A percentile compares a stretch with the other conserved stretches of the same genome.
Conservation (phyloP, 116 monocot species). For the Phalaenopsis hybrid region DNA sequence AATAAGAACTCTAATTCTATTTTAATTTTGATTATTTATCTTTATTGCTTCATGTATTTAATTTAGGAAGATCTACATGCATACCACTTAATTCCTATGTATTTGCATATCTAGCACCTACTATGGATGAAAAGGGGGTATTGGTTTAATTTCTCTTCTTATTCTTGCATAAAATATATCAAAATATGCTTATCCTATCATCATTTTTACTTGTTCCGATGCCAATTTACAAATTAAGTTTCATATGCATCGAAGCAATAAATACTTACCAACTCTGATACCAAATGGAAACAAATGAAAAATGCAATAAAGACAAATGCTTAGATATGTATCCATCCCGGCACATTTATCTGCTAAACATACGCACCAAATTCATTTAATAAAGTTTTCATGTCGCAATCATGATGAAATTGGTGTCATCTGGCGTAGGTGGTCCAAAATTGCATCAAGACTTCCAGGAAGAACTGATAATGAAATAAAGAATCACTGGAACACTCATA, state of each 20-base stretch:
- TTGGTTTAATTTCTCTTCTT: no score
- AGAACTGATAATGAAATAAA: slow-evolving; percentile 90
- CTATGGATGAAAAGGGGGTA: no score
- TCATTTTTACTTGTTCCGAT: no score
- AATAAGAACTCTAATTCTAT: no score
- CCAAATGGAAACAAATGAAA: neutral
- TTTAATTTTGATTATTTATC: no score
- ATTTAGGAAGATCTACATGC: no score
- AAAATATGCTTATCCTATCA: no score
- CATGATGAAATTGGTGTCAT: neutral
- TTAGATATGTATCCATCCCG: neutral
- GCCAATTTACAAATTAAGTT: neutral
- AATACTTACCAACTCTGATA: no score
- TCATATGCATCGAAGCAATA: neutral
- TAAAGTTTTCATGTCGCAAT: neutral
- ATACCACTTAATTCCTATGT: no score
- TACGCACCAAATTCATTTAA: neutral
- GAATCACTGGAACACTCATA: slow-evolving; percentile 91
- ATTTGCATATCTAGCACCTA: no score
- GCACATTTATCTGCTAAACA: neutral
- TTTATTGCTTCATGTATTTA: no score
- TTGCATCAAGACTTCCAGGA: slow-evolving; percentile 70
- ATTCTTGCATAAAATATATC: no score
- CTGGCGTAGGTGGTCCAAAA: slow-evolving; percentile 68
- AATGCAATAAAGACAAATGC: neutral